phyloP scores from a whole-genome alignment of 108 stramenopile species.

The Phaeodactylum tricornutum region DNA sequence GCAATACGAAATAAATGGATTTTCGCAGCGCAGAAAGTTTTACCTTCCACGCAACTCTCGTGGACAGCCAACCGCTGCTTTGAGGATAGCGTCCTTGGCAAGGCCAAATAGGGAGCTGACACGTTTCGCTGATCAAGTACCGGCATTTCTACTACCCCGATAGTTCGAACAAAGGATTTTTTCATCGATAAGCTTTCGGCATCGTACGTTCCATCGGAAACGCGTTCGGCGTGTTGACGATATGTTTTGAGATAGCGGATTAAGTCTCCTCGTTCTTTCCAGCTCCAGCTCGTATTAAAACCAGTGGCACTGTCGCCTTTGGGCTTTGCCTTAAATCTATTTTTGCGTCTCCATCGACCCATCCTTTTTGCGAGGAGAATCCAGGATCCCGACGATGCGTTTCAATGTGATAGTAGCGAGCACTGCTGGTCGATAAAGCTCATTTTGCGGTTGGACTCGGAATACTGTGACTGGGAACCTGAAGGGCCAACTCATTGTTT shows the following conservation, averaged over 20 bases:
- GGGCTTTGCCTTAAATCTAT: too few relatives aligned
- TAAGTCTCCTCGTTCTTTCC: background rate
- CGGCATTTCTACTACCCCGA: constrained; percentile 34
- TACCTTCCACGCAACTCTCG: constrained; percentile 31
- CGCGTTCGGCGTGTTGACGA: background rate
- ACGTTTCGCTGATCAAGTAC: constrained; percentile 24
- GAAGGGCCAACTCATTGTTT: too few relatives aligned
- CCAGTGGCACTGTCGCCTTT: too few relatives aligned
- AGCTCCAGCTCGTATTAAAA: background rate
- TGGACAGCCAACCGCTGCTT: constrained; percentile 61
- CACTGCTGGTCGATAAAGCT: too few relatives aligned
- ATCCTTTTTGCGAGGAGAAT: too few relatives aligned
- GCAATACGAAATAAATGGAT: too few relatives aligned
- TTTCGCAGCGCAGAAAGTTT: background rate
- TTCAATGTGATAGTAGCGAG: too few relatives aligned
- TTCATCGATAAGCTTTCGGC: background rate
- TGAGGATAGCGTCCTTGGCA: constrained; percentile 37
- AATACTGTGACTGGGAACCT: too few relatives aligned
- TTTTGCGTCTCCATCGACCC: too few relatives aligned
- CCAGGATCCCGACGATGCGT: too few relatives aligned
- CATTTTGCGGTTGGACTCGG: too few relatives aligned
- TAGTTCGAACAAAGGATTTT: background rate
- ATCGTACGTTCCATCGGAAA: background rate
- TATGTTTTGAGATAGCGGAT: background rate
- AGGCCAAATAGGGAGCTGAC: constrained; percentile 38